These are phyloP conservation scores for Zea luxurians DNA, from an alignment of 176 grass and related monocot genomes.

Conservation along the genomic window DNA sequence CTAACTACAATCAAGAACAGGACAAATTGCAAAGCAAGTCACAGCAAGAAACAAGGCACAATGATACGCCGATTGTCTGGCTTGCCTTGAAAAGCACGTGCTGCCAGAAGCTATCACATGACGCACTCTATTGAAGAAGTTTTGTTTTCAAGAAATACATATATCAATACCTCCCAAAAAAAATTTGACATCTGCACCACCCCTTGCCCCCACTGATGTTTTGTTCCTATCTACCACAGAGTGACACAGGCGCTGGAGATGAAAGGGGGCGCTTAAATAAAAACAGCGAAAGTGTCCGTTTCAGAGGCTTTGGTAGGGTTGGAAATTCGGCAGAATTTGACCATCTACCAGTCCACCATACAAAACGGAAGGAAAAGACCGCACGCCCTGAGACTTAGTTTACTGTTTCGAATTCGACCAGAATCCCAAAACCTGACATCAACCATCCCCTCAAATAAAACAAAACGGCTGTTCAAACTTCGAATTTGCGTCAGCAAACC, in stretches of 20 bases:
- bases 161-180: not conserved
- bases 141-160: not conserved
- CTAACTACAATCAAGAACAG: slow-evolving; percentile 28
- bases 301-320: slow-evolving; percentile 41
- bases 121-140: slow-evolving; percentile 20
- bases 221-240: slow-evolving; percentile 27
- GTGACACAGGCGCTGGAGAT: slow-evolving; percentile 26
- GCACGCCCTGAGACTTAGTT: not conserved
- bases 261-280: slow-evolving; percentile 27
- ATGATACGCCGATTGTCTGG: slow-evolving; percentile 23
- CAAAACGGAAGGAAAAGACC: not conserved
- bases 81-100: slow-evolving; percentile 48
- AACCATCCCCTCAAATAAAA: not conserved
- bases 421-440: slow-evolving; percentile 33
- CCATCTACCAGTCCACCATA: slow-evolving; percentile 29
- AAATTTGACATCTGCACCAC: slow-evolving; percentile 51
- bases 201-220: slow-evolving; percentile 20
- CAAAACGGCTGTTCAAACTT: not conserved
- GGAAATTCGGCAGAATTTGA: slow-evolving; percentile 36
- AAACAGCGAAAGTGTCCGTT: slow-evolving; percentile 37
- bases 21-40: slow-evolving; percentile 33
- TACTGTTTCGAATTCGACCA: slow-evolving; percentile 2
- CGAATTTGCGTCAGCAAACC: not conserved
- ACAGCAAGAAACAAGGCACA: slow-evolving; percentile 37
- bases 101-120: slow-evolving; percentile 21